Evolutionary conservation across 2,329 filamentous ascomycete species (phyloP), one percentile per base, ranked within the genome.

Genomic region (Fusarium foetens): DNA sequence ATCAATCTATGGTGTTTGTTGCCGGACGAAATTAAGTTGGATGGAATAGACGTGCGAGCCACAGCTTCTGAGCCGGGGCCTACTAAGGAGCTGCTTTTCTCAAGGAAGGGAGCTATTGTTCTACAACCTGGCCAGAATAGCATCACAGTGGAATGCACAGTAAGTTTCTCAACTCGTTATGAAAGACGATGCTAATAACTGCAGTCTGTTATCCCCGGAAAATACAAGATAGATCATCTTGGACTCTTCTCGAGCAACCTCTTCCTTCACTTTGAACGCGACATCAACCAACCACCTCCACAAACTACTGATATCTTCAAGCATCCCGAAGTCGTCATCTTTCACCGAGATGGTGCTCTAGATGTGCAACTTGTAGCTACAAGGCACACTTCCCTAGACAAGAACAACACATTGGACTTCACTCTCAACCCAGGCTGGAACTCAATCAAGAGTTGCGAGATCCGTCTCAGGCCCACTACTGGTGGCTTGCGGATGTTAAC

Each of bases 381-480:
- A 1, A 92, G 88, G 68, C 85, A 91, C 48, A 91, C 97, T 29
- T 91, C 95, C 69, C 88, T 99, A 9, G 93, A 97, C 78, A 91
- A 91, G 73, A 91, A 91, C 75, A 93, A 93, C 63, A 91, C 89
- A 1, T 84, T 98, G 1, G 93, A 97, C 65, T 84, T 99, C 25
- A 86, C 90, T 55, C 82, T 97, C 17, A 84, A 84, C 16, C 90
- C 91, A 16, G 95, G 94, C 3, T 92, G 92, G 87, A 97, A 97
- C 77, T 81, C 90, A 5, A 84, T 92, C 5, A 83, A 80, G 36
- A 86, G 78, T 25, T 91, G 88, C 58, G 89, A 91, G 58, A 80
- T 93, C 38, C 86, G 88, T 38, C 84, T 93, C 49, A 88, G 88
- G 62, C 87, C 90, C 5, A 89, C 89, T 3, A 93, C 91, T 0